A percentile compares a stretch with the other conserved stretches of the same genome.
These are phyloP conservation scores for Ophiostoma tasmaniense DNA, from an alignment of 2,329 filamentous ascomycete species.

Conservation along the genomic window DNA sequence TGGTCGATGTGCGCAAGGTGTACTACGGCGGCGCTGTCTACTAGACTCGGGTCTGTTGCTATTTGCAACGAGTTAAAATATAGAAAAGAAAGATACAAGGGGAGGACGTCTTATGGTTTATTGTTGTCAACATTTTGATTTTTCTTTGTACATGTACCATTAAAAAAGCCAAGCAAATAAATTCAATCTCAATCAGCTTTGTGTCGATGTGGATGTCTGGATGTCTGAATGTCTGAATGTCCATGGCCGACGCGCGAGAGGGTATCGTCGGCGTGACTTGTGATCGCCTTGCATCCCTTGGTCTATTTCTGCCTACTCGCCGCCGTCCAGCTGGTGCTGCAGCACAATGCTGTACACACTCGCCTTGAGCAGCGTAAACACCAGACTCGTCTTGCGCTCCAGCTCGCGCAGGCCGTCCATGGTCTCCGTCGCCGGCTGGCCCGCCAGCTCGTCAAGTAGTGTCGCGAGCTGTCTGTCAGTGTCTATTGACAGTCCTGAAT, in stretches of 20 bases:
- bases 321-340: slow-evolving; percentile 88
- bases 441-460: slow-evolving; percentile 54
- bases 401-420: slow-evolving; percentile 78
- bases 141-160: not conserved
- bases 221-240: too few species aligned
- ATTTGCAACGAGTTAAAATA: not conserved
- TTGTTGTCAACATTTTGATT: not conserved
- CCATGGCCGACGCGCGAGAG: slow-evolving; percentile 15
- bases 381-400: slow-evolving; percentile 88
- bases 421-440: slow-evolving; percentile 69
- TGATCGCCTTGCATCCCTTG: not conserved
- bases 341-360: slow-evolving; percentile 98
- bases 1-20: slow-evolving; percentile 93
- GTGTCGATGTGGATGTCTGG: too few species aligned
- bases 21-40: slow-evolving; percentile 78
- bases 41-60: slow-evolving; percentile 28
- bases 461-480: slow-evolving; percentile 42
- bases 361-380: slow-evolving; percentile 92
- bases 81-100: not conserved
- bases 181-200: slow-evolving; percentile 2
- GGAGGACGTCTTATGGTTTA: not conserved
- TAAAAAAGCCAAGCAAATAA: slow-evolving; percentile 5
- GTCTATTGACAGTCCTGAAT: not conserved
- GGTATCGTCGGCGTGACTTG: slow-evolving; percentile 14
- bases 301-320: slow-evolving; percentile 35